Evolutionary conservation across 495 filamentous ascomycete genomes (phyloP).

Genomic region (Aspergillus bertholletiae): DNA sequence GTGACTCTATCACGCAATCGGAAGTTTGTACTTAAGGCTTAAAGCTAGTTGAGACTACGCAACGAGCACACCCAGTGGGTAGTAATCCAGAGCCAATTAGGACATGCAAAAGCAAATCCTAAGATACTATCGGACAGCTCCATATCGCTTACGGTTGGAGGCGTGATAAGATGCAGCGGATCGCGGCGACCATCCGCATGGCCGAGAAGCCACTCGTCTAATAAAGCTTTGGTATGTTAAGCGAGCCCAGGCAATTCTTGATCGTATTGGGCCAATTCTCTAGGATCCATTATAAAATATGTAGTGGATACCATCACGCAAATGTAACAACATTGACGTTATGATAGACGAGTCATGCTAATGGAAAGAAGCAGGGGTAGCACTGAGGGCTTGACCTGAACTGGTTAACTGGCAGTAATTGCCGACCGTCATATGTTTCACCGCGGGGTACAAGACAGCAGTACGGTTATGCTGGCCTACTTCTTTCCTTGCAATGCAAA

Average conservation of each 20-base stretch:
- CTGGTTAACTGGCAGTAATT: background rate
- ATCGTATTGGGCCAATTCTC: background rate
- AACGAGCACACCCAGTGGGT: background rate
- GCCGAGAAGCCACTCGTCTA: too few species aligned
- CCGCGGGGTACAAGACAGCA: background rate
- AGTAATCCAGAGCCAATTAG: constrained; percentile 8
- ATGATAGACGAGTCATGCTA: constrained; percentile 15
- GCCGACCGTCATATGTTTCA: background rate
- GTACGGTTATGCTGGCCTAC: background rate
- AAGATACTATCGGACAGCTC: background rate
- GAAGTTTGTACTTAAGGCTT: background rate
- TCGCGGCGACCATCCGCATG: background rate
- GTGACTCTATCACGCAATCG: constrained; percentile 13
- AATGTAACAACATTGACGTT: constrained; percentile 13
- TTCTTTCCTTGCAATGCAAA: background rate
- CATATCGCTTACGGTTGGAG: background rate
- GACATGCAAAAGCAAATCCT: background rate
- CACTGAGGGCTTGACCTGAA: constrained; percentile 5
- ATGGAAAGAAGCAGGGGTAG: background rate
- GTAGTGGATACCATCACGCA: constrained; percentile 14
- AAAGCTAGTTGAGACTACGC: background rate
- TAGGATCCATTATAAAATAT: background rate
- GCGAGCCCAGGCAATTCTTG: background rate
- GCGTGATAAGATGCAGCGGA: background rate
- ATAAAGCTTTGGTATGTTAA: background rate